phyloP scores from a whole-genome alignment of 139 green algal genomes.

The Astrephomene gubernaculifera region DNA sequence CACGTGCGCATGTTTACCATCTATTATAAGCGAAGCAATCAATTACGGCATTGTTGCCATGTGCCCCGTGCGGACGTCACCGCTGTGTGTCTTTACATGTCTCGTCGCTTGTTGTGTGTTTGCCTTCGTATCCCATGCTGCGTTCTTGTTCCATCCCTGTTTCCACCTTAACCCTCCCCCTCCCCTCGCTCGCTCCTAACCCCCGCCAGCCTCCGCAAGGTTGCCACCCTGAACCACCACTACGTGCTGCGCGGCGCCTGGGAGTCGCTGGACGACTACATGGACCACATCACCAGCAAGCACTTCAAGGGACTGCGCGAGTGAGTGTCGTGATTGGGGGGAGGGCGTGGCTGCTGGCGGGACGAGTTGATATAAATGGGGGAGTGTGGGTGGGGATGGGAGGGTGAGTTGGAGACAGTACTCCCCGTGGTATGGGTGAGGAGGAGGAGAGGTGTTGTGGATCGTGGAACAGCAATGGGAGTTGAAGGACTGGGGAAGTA shows the following conservation, averaged over 20 bases:
- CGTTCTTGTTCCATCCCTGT: not conserved
- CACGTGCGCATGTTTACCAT: no score
- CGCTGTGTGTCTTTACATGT: not conserved
- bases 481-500: no score
- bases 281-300: slow-evolving; percentile 35
- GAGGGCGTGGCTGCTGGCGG: no score
- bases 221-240: slow-evolving; percentile 36
- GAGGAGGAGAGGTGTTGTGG: no score
- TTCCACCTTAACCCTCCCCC: not conserved
- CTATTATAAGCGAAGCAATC: not conserved
- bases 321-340: no score
- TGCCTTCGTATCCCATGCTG: not conserved
- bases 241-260: slow-evolving; percentile 14
- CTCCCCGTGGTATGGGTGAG: no score
- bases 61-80: not conserved
- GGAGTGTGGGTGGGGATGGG: no score
- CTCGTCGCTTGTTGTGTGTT: not conserved
- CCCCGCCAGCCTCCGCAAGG: slow-evolving; percentile 31
- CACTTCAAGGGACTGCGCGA: slow-evolving; percentile 7
- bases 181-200: not conserved
- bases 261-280: not conserved
- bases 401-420: no score
- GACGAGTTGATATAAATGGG: no score
- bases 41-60: not conserved
- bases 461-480: no score